Percentiles rank a stretch among this genome's conserved stretches.
phyloP scores from a whole-genome alignment of 2,329 filamentous ascomycete species.

The Penicillium griseofulvum region DNA sequence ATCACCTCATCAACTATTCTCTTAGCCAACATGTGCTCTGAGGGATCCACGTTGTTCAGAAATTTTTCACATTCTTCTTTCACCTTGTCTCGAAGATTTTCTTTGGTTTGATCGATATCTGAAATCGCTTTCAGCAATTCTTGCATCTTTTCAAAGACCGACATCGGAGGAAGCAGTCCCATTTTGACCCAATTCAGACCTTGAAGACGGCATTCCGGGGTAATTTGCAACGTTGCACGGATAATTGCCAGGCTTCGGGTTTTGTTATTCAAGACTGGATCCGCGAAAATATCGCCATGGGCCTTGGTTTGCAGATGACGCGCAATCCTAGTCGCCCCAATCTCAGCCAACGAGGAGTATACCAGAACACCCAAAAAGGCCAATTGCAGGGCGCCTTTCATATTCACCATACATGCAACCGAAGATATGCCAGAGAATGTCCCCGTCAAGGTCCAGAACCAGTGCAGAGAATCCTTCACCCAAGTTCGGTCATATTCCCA shows the following conservation, averaged over 20 bases:
- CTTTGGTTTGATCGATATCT: background rate
- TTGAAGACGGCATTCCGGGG: background rate
- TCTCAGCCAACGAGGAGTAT: slow-evolving; percentile 7
- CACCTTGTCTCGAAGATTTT: background rate
- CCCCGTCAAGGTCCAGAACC: slow-evolving; percentile 30
- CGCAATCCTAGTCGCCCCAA: background rate
- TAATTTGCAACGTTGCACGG: background rate
- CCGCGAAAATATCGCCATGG: background rate
- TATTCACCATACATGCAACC: slow-evolving; percentile 38
- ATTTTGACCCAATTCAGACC: background rate
- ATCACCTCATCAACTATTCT: background rate
- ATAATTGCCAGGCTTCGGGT: background rate
- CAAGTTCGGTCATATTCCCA: slow-evolving; percentile 26
- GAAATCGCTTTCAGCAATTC: background rate
- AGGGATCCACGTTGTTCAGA: background rate
- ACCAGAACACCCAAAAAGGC: slow-evolving; percentile 29
- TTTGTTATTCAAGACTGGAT: background rate
- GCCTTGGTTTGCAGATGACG: background rate
- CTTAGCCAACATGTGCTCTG: background rate
- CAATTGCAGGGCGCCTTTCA: slow-evolving; percentile 31
- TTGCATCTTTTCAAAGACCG: background rate
- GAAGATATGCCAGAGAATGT: slow-evolving; percentile 28
- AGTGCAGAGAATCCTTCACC: slow-evolving; percentile 25
- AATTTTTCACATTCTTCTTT: background rate
- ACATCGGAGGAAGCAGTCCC: background rate